Conservation (phyloP, 2,329 filamentous ascomycete genomes). For the Incumbomyces lentus region DNA sequence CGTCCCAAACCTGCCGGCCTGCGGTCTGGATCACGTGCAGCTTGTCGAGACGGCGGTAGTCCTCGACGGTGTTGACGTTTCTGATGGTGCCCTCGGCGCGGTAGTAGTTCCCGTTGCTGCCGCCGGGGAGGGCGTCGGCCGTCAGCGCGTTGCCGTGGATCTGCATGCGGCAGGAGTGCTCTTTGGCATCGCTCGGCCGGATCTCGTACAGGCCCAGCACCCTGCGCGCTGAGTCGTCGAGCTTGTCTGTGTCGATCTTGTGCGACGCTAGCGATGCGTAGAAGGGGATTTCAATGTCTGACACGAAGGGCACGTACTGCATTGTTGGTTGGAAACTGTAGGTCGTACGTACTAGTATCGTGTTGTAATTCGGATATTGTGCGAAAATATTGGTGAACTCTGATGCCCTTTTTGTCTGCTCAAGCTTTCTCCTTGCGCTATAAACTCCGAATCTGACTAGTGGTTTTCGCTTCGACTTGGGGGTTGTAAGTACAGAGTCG, state of each 20-base stretch:
- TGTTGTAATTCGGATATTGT: too few species aligned
- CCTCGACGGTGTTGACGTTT: slow-evolving; percentile 92
- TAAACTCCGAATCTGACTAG: too few species aligned
- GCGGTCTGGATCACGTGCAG: slow-evolving; percentile 64
- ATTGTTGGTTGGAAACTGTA: slow-evolving; percentile 34
- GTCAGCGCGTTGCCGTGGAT: slow-evolving; percentile 79
- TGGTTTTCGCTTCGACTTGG: too few species aligned
- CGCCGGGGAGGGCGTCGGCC: slow-evolving; percentile 63
- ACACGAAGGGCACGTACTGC: slow-evolving; percentile 81
- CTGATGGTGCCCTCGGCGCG: slow-evolving; percentile 88
- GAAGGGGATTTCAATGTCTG: slow-evolving; percentile 90
- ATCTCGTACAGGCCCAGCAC: slow-evolving; percentile 85
- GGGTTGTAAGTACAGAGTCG: too few species aligned
- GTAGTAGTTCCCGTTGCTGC: slow-evolving; percentile 41
- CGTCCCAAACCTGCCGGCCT: slow-evolving; percentile 89
- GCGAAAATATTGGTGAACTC: too few species aligned
- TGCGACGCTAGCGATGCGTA: slow-evolving; percentile 83
- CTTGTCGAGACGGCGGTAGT: slow-evolving; percentile 79
- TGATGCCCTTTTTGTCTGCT: too few species aligned
- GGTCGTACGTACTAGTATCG: too few species aligned
- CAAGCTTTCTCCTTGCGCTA: too few species aligned
- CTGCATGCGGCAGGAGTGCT: slow-evolving; percentile 78
- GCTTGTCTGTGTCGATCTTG: slow-evolving; percentile 95
- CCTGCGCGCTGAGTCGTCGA: slow-evolving; percentile 82
- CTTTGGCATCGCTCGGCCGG: slow-evolving; percentile 57